Evolutionary conservation across 306 rosid genomes (phyloP).

Genomic region (cucumber (Cucumis sativus)): DNA sequence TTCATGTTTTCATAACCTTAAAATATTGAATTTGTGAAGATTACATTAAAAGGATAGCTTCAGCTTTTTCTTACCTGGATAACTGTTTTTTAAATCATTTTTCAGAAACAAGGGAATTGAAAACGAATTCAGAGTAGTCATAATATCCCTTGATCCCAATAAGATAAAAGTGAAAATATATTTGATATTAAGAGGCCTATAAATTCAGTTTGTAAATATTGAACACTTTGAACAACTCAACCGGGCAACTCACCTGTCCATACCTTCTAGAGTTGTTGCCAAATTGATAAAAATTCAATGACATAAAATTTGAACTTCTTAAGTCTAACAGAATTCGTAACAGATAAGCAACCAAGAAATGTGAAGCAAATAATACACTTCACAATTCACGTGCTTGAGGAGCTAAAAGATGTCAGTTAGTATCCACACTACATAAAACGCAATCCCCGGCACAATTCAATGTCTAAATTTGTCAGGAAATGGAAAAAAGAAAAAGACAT

Average conservation of each 20-base stretch:
- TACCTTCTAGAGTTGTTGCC: neutral
- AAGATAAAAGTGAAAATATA: neutral
- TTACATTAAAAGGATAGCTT: neutral
- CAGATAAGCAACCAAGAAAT: neutral
- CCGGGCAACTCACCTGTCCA: neutral
- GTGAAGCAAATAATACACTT: neutral
- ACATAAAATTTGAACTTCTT: neutral
- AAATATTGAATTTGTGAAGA: neutral
- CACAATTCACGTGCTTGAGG: neutral
- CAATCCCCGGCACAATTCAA: neutral
- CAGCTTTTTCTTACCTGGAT: neutral
- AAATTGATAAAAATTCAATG: neutral
- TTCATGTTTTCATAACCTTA: neutral
- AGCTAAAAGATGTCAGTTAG: neutral
- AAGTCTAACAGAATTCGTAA: neutral
- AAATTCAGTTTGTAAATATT: neutral
- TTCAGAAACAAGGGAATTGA: neutral
- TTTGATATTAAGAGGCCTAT: neutral
- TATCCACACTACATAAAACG: neutral
- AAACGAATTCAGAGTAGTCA: neutral
- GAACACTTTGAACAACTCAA: neutral
- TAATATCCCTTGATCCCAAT: neutral
- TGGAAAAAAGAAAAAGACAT: neutral
- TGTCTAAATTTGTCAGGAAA: neutral
- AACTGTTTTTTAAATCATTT: neutral